A percentile compares a stretch with the other conserved stretches of the same genome.
Evolutionary conservation across 208 protist species (phyloP).

Genomic region (Trichomonas gallinae): DNA sequence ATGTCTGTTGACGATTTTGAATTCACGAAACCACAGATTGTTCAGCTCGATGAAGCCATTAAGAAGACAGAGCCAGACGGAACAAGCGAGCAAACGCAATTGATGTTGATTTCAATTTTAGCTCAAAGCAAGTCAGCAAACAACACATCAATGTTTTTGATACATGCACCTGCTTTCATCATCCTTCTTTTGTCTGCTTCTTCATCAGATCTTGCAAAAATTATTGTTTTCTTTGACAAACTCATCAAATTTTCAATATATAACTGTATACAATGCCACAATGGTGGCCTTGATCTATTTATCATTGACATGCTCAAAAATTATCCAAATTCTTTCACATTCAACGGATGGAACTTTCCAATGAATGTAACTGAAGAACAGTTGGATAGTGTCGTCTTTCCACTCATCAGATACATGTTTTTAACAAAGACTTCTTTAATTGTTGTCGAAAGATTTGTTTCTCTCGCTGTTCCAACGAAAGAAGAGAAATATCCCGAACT

Average conservation of each 20-base stretch:
- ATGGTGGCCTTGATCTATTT: neutral
- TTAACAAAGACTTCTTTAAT: neutral
- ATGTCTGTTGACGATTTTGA: neutral
- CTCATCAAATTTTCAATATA: neutral
- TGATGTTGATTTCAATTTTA: neutral
- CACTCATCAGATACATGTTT: neutral
- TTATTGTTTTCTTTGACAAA: neutral
- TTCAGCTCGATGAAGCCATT: neutral
- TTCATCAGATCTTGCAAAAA: neutral
- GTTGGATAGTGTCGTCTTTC: neutral
- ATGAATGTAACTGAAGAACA: neutral
- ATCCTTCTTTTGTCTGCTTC: neutral
- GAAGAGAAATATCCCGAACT: neutral
- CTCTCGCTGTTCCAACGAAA: neutral
- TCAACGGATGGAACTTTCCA: neutral
- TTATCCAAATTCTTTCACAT: neutral
- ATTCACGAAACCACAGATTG: neutral
- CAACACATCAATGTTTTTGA: neutral
- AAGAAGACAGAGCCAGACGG: neutral
- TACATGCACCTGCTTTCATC: neutral
- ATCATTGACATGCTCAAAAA: neutral
- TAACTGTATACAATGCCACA: constrained; percentile 12
- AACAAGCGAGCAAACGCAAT: neutral
- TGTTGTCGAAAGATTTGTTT: neutral
- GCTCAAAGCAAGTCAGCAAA: neutral